Percentiles rank a stretch among this genome's conserved stretches.
These are phyloP conservation scores for Bipolaris cookei DNA, from an alignment of 2,329 filamentous ascomycete species.

Conservation along the genomic window DNA sequence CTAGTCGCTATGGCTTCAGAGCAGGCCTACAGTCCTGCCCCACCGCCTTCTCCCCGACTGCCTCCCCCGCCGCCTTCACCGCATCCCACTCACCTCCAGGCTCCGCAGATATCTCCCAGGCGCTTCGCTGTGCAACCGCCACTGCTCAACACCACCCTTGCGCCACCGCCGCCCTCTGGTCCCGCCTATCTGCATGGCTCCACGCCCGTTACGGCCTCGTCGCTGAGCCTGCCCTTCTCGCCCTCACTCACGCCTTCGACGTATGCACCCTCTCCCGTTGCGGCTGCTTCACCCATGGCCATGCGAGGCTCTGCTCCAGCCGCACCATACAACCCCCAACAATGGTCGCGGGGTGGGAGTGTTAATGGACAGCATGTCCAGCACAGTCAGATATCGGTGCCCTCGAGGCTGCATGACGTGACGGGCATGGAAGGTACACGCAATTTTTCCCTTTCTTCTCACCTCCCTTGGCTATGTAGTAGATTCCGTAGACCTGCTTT, in stretches of 20 bases:
- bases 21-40: conserved; percentile 15
- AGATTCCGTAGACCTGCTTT: conserved; percentile 2
- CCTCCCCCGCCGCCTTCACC: conserved; percentile 29
- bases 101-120: conserved; percentile 40
- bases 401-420: conserved; percentile 46
- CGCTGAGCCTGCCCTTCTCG: conserved; percentile 47
- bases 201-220: conserved; percentile 49
- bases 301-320: conserved; percentile 36
- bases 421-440: conserved; percentile 59
- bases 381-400: conserved; percentile 39
- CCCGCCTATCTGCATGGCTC: conserved; percentile 41
- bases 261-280: conserved; percentile 41
- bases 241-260: conserved; percentile 44
- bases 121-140: conserved; percentile 52
- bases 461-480: conserved; percentile 1
- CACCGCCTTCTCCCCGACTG: conserved; percentile 30
- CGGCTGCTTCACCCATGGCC: conserved; percentile 46
- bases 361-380: conserved; percentile 48
- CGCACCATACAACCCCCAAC: conserved; percentile 57
- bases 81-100: conserved; percentile 20
- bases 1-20: conserved; percentile 22
- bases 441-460: conserved; percentile 9
- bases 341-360: conserved; percentile 54
- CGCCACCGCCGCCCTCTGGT: conserved; percentile 40
- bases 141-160: conserved; percentile 50